A percentile compares a stretch with the other conserved stretches of the same genome.
Evolutionary conservation across 805 yeast genomes (phyloP).

Genomic region (Diddensiella caesifluorescens): DNA sequence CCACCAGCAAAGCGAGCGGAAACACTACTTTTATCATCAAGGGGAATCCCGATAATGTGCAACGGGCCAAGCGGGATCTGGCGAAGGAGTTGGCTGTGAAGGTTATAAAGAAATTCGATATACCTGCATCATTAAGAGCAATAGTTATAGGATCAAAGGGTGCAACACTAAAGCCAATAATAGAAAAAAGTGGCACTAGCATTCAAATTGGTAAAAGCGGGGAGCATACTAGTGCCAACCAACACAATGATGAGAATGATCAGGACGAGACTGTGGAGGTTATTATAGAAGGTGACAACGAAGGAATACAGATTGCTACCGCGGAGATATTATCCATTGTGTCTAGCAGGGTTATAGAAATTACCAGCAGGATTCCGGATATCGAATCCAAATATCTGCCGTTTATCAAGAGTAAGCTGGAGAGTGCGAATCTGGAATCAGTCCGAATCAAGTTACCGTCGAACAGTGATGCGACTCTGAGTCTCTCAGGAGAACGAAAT

Average conservation of each 20-base stretch:
- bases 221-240: neutral
- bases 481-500: conserved; percentile 74
- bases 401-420: conserved; percentile 26
- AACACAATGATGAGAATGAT: conserved; percentile 41
- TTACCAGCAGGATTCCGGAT: conserved; percentile 22
- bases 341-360: conserved; percentile 57
- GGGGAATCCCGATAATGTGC: conserved; percentile 65
- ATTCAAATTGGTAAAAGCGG: conserved; percentile 53
- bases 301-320: conserved; percentile 74
- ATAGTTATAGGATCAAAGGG: conserved; percentile 87
- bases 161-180: conserved; percentile 69
- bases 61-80: conserved; percentile 67
- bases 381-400: conserved; percentile 25
- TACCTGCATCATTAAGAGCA: conserved; percentile 75
- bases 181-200: conserved; percentile 59
- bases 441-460: neutral
- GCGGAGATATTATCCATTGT: conserved; percentile 65
- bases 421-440: conserved; percentile 1
- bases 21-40: conserved; percentile 78
- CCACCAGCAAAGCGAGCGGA: conserved; percentile 67
- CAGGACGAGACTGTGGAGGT: conserved; percentile 61
- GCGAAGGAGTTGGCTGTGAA: conserved; percentile 75
- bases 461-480: conserved; percentile 37
- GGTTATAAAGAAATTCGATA: conserved; percentile 49
- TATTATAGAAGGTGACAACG: conserved; percentile 74